A percentile compares a stretch with the other conserved stretches of the same genome.
These are phyloP conservation scores for Lunasporangiospora selenospora DNA, from an alignment of 192 early-diverging fungal species.

Conservation along the genomic window DNA sequence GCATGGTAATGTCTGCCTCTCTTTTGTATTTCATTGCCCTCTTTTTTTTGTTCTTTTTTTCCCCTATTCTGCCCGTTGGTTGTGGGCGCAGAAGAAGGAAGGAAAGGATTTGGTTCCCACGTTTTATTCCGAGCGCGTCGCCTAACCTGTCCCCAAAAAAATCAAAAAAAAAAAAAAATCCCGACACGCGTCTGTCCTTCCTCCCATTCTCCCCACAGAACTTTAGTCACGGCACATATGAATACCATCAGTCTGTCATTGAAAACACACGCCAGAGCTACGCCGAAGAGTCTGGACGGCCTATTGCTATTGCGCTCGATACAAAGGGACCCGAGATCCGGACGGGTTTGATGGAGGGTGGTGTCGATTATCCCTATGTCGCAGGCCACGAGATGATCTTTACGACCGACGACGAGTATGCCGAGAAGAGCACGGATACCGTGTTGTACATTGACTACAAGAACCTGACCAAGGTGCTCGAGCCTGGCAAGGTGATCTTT, in stretches of 20 bases:
- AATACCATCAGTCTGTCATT: conserved; percentile 75
- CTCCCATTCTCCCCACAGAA: conserved; percentile 8
- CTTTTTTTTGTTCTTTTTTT: neutral
- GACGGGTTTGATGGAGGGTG: conserved; percentile 71
- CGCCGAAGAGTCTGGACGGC: conserved; percentile 48
- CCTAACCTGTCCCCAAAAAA: too few relatives aligned
- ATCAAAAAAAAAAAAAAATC: too few relatives aligned
- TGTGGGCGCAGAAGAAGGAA: neutral
- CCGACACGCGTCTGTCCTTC: neutral
- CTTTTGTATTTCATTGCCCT: neutral
- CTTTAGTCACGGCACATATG: conserved; percentile 42
- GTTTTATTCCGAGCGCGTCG: conserved; percentile 1
- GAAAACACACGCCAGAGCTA: conserved; percentile 69
- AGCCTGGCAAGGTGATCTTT: conserved; percentile 72
- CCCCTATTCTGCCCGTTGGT: too few relatives aligned
- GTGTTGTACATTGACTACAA: conserved; percentile 78
- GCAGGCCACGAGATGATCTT: conserved; percentile 75
- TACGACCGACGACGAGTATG: conserved; percentile 67
- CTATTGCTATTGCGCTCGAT: conserved; percentile 78
- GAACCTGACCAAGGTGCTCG: conserved; percentile 74
- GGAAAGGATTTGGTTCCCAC: neutral
- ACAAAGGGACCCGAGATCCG: conserved; percentile 86
- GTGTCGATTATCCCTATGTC: conserved; percentile 65
- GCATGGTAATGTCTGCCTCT: conserved; percentile 65
- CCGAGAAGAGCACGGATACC: conserved; percentile 58